Percentiles rank a stretch among this genome's conserved stretches.
These are phyloP conservation scores for Xerophyta viscosa DNA, from an alignment of 106 monocot species.

Conservation along the genomic window DNA sequence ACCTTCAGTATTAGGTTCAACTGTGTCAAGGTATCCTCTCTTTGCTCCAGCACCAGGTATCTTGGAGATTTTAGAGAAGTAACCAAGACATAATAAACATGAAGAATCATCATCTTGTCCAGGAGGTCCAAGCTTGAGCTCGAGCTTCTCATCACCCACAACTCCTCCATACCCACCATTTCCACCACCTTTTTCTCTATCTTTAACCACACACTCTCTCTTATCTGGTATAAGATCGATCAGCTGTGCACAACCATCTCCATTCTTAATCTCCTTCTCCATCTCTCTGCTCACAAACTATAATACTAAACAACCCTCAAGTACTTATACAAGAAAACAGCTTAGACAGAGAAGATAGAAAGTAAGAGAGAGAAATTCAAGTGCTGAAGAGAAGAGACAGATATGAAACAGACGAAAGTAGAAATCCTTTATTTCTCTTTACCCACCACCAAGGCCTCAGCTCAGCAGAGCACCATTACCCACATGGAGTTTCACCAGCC, in stretches of 20 bases:
- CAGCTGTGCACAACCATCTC: slow-evolving; percentile 19
- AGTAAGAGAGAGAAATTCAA: neutral
- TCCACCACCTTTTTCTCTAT: slow-evolving; percentile 5
- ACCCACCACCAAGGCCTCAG: slow-evolving; percentile 10
- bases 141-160: slow-evolving; percentile 58
- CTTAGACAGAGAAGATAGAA: too few relatives aligned
- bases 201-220: slow-evolving; percentile 22
- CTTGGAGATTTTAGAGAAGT: slow-evolving; percentile 20
- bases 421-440: slow-evolving; percentile 13
- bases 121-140: slow-evolving; percentile 66
- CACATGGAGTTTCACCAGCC: neutral
- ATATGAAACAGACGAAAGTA: slow-evolving; percentile 12
- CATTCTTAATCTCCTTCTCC: slow-evolving; percentile 17
- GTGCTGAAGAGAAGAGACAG: slow-evolving; percentile 8
- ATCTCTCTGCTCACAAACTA: too few relatives aligned
- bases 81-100: slow-evolving; percentile 19
- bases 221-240: slow-evolving; percentile 31
- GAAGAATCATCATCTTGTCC: slow-evolving; percentile 28
- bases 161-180: slow-evolving; percentile 11
- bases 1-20: slow-evolving; percentile 23
- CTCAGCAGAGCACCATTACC: too few relatives aligned
- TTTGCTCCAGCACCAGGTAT: slow-evolving; percentile 19
- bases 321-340: slow-evolving; percentile 5
- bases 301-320: too few relatives aligned
- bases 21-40: slow-evolving; percentile 26